Conservation (phyloP, 805 yeast species). For the Candida coleopterorum region DNA sequence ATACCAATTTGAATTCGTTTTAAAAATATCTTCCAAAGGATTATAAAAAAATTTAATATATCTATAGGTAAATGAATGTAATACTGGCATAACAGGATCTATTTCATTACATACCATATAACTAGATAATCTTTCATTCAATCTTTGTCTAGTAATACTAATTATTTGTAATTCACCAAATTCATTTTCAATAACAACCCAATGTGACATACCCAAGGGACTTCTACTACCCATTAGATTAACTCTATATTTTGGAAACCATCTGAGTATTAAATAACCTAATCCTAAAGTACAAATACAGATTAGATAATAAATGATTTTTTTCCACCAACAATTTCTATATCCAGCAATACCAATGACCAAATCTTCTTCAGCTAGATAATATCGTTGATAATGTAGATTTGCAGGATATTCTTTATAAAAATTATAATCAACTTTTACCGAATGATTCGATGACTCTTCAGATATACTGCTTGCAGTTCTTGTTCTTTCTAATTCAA, state of each 20-base stretch:
- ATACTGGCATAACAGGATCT: slow-evolving; percentile 65
- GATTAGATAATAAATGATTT: slow-evolving; percentile 45
- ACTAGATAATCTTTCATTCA: slow-evolving; percentile 67
- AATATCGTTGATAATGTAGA: slow-evolving; percentile 69
- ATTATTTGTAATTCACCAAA: slow-evolving; percentile 76
- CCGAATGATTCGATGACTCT: slow-evolving; percentile 12
- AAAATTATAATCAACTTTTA: slow-evolving; percentile 17
- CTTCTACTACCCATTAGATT: slow-evolving; percentile 57
- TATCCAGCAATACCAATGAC: slow-evolving; percentile 95
- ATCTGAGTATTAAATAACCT: slow-evolving; percentile 66
- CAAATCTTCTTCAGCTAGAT: slow-evolving; percentile 92
- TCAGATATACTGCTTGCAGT: slow-evolving; percentile 13
- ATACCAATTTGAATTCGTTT: slow-evolving; percentile 81
- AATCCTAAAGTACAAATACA: slow-evolving; percentile 65
- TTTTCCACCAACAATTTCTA: slow-evolving; percentile 44
- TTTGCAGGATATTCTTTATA: slow-evolving; percentile 27
- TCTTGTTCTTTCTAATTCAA: slow-evolving; percentile 23
- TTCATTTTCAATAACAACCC: slow-evolving; percentile 93
- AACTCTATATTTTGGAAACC: slow-evolving; percentile 81
- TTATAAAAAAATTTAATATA: slow-evolving; percentile 79
- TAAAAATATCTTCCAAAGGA: slow-evolving; percentile 83
- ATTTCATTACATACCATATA: slow-evolving; percentile 43
- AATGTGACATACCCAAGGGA: slow-evolving; percentile 78
- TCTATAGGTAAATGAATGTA: slow-evolving; percentile 74
- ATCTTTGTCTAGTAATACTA: slow-evolving; percentile 53